Percentiles rank a stretch among this genome's conserved stretches.
Evolutionary conservation across 352 stramenopile genomes (phyloP).

Genomic region (Pilasporangium apinafurcum): DNA sequence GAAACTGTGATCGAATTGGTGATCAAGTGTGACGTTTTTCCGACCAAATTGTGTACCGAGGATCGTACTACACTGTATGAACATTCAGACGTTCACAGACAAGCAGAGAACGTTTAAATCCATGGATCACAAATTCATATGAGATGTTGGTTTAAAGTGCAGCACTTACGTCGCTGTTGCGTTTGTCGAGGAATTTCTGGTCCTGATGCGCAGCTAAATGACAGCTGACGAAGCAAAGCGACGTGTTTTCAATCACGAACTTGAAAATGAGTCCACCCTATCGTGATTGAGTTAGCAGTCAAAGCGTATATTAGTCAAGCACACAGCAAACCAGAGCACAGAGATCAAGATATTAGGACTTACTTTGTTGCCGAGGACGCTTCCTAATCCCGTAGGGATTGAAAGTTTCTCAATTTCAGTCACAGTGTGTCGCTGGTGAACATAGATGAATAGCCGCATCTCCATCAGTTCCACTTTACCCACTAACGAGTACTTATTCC

Average conservation of each 20-base stretch:
- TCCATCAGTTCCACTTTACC: slow-evolving; percentile 78
- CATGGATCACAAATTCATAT: no score
- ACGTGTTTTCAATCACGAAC: slow-evolving; percentile 66
- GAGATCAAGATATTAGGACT: not conserved
- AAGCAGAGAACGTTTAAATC: no score
- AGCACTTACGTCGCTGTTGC: slow-evolving; percentile 68
- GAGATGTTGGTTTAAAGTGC: no score
- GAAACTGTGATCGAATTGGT: slow-evolving; percentile 84
- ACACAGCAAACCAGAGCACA: not conserved
- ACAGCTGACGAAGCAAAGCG: slow-evolving; percentile 83
- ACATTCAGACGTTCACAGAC: no score
- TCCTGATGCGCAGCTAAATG: slow-evolving; percentile 81
- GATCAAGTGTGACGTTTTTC: slow-evolving; percentile 66
- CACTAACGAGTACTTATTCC: slow-evolving; percentile 45
- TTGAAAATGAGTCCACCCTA: slow-evolving; percentile 79
- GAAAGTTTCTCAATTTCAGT: slow-evolving; percentile 64
- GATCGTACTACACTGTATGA: slow-evolving; percentile 66
- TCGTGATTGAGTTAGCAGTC: not conserved
- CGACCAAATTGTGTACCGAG: slow-evolving; percentile 52
- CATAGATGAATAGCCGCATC: slow-evolving; percentile 73
- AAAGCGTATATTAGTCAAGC: not conserved
- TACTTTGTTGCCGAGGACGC: slow-evolving; percentile 82
- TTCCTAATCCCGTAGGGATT: slow-evolving; percentile 66
- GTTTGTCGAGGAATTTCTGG: slow-evolving; percentile 82
- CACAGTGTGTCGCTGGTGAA: slow-evolving; percentile 51